Evolutionary conservation across 2,329 filamentous ascomycete genomes (phyloP).

Genomic region (Ceratocystis lukuohia): DNA sequence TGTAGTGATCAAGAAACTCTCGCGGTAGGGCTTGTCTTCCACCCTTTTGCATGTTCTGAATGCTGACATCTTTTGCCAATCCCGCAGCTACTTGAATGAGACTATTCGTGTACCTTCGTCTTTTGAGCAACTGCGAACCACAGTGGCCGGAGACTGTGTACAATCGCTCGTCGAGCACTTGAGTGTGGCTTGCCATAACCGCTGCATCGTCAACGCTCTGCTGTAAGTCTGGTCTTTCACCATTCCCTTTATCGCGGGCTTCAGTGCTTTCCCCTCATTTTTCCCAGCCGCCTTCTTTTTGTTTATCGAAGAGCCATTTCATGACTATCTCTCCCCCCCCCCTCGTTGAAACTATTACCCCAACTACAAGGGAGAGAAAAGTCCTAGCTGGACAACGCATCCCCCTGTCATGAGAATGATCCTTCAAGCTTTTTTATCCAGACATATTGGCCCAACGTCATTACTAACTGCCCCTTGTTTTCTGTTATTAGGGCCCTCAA

Average conservation of each 20-base stretch:
- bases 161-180: conserved; percentile 51
- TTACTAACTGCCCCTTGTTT: not conserved
- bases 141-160: conserved; percentile 45
- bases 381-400: not conserved
- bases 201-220: conserved; percentile 57
- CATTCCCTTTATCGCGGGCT: not conserved
- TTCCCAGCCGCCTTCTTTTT: not conserved
- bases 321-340: not conserved
- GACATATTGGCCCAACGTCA: not conserved
- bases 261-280: conserved; percentile 4
- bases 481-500: conserved; percentile 46
- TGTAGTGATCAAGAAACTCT: conserved; percentile 52
- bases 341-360: conserved; percentile 1
- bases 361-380: not conserved
- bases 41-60: not conserved
- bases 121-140: conserved; percentile 61
- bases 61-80: not conserved
- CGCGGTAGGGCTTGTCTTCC: conserved; percentile 33
- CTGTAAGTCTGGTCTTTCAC: conserved; percentile 39
- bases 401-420: conserved; percentile 13
- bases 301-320: not conserved
- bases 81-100: conserved; percentile 46
- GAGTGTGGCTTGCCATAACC: conserved; percentile 49
- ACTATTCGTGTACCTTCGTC: conserved; percentile 51
- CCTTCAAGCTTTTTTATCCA: conserved; percentile 1